Conservation (phyloP, 352 stramenopile species). For the Globisporangium barbulae region DNA sequence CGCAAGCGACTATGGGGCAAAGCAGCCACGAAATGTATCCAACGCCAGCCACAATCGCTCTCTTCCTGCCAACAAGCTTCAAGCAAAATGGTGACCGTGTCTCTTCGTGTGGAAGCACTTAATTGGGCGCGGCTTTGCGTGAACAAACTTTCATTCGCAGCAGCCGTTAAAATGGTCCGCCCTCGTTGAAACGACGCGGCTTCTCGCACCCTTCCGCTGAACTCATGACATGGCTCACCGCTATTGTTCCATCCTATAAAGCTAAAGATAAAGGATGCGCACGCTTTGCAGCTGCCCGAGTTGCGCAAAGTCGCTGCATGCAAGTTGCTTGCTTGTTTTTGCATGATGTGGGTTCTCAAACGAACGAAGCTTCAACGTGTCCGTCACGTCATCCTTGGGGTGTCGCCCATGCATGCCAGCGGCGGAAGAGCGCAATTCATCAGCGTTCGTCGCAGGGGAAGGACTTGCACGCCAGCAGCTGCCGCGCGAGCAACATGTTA, state of each 20-base stretch:
- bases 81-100: background rate
- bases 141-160: background rate
- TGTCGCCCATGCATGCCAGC: slow-evolving; percentile 28
- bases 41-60: background rate
- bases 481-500: slow-evolving; percentile 73
- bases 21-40: background rate
- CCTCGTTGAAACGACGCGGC: background rate
- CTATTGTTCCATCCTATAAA: too few species aligned
- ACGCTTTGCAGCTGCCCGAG: background rate
- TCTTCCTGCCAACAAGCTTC: background rate
- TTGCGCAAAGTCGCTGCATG: background rate
- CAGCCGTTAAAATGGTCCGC: background rate
- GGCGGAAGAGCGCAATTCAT: slow-evolving; percentile 30
- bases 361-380: too few species aligned
- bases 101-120: background rate
- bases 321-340: background rate
- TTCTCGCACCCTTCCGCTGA: background rate
- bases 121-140: background rate
- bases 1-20: background rate
- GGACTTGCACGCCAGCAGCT: slow-evolving; percentile 69
- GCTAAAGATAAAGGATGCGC: background rate
- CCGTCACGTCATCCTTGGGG: background rate
- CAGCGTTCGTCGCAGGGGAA: slow-evolving; percentile 35
- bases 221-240: background rate
- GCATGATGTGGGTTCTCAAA: too few species aligned